Base-by-base conservation (phyloP, 495 filamentous ascomycete species). In the Hypoxylon intermedium region DNA sequence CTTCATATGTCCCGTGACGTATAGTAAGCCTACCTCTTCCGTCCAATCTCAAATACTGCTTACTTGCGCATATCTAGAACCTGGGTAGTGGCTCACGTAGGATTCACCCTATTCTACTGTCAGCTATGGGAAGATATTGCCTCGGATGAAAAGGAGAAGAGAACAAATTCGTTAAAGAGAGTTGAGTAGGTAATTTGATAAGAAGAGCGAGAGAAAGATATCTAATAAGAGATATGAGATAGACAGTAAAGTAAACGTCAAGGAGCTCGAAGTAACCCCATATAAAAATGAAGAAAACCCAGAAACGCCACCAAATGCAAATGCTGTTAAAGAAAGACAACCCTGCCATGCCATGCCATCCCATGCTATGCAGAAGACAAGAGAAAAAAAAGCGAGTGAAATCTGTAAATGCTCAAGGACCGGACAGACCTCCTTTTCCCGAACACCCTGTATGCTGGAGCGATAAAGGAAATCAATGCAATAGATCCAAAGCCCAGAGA, bases 301-400 rank as follows among this genome's bases (percentile, higher is more conserved):
- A 13, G 7, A 40, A 55, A 54, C 54, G 50, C 61, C 53, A n/a
- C 28, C 9, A 16, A 2, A 64, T 64, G 60, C 44, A 50, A 52
- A 60, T 43, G 40, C 40, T 28, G 1, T 24, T 55, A 50, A 38
- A 19, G 28, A 50, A 43, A 24, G 34, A 36, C 19, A 15, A 20
- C 44, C 45, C 48, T 43, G 44, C 34, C 11, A 48, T 53, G 49
- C 24, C 1, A 40, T 50, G n/a, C 26, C 38, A 44, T 23, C 30
- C 51, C 42, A 51, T 45, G 28, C 6, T 11, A 50, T 40, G 40
- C 23, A 13, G 9, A 24, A 23, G 23, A 57, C 3, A 60, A 3
- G 26, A 41, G 30, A 34, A 50, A 16, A 41, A 53, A 12, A n/a
- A 34, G 5, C 34, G 30, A 33, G n/a, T 28, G 9, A 38, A 44